Conservation (phyloP, 345 rosid genomes). For the Lagerstroemia speciosa region DNA sequence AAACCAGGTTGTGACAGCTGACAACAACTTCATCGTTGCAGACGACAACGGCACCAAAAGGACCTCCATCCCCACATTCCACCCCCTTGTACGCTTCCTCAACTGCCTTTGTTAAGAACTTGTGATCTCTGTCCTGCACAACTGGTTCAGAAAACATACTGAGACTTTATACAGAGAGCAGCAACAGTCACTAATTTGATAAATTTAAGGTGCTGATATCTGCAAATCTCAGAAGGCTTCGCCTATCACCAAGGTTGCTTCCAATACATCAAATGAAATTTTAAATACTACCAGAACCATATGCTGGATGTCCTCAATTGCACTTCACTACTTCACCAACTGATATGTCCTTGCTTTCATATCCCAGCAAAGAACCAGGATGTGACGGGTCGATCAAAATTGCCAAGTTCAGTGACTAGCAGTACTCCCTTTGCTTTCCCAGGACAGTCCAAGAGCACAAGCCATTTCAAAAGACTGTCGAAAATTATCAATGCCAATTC, state of each 20-base stretch:
- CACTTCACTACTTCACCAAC: too few relatives aligned
- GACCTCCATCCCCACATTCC: conserved; percentile 93
- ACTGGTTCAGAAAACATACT: conserved; percentile 35
- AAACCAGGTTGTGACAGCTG: conserved; percentile 94
- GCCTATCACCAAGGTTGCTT: neutral
- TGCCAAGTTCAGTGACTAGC: too few relatives aligned
- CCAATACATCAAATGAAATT: neutral
- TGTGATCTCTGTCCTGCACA: conserved; percentile 78
- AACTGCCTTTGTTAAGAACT: conserved; percentile 71
- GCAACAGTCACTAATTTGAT: neutral
- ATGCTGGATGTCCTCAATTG: too few relatives aligned
- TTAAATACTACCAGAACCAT: neutral
- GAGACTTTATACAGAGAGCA: neutral
- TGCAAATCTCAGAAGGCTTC: neutral
- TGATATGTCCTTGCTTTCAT: too few relatives aligned
- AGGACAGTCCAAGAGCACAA: too few relatives aligned
- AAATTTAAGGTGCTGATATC: neutral
- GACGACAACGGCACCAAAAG: conserved; percentile 97
- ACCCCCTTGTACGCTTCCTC: conserved; percentile 98
- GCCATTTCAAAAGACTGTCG: too few relatives aligned
- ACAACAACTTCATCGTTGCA: conserved; percentile 61
- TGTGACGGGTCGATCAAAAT: too few relatives aligned
- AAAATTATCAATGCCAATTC: too few relatives aligned
- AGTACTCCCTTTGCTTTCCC: too few relatives aligned
- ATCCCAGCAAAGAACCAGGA: too few relatives aligned